Conservation (phyloP, 208 protist genomes). For the Trypanosoma melophagium region DNA sequence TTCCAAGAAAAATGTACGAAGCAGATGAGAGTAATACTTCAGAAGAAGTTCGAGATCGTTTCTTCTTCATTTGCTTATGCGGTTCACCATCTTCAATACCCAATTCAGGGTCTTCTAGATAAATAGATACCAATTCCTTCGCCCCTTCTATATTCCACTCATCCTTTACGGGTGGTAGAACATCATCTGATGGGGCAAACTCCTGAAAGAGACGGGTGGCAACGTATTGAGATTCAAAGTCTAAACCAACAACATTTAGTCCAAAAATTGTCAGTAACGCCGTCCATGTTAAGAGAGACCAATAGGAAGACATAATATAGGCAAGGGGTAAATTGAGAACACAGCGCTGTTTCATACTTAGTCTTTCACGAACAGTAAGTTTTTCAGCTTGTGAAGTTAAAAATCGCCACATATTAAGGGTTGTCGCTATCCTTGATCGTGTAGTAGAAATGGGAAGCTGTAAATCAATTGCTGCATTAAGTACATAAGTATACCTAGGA, state of each 20-base stretch:
- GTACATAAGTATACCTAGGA: slow-evolving; percentile 88
- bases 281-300: slow-evolving; percentile 81
- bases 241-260: slow-evolving; percentile 78
- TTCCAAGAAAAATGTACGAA: slow-evolving; percentile 73
- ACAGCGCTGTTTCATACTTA: slow-evolving; percentile 83
- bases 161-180: slow-evolving; percentile 34
- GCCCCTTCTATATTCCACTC: slow-evolving; percentile 50
- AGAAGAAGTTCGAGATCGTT: slow-evolving; percentile 37
- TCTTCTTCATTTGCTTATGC: slow-evolving; percentile 3
- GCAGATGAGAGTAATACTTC: slow-evolving; percentile 72
- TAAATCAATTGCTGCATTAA: slow-evolving; percentile 86
- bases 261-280: slow-evolving; percentile 53
- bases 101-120: slow-evolving; percentile 54
- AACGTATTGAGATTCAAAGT: slow-evolving; percentile 84
- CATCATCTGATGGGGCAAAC: slow-evolving; percentile 74
- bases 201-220: slow-evolving; percentile 78
- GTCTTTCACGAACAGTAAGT: slow-evolving; percentile 64
- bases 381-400: slow-evolving; percentile 84
- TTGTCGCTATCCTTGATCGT: slow-evolving; percentile 84
- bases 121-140: slow-evolving; percentile 50
- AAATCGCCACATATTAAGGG: slow-evolving; percentile 89
- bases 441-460: slow-evolving; percentile 88
- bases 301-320: slow-evolving; percentile 88
- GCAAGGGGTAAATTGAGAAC: slow-evolving; percentile 77
- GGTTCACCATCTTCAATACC: slow-evolving; percentile 22